A percentile compares a stretch with the other conserved stretches of the same genome.
Conservation (phyloP, 2,329 filamentous ascomycete species). For the Ophiostoma perfectum region DNA sequence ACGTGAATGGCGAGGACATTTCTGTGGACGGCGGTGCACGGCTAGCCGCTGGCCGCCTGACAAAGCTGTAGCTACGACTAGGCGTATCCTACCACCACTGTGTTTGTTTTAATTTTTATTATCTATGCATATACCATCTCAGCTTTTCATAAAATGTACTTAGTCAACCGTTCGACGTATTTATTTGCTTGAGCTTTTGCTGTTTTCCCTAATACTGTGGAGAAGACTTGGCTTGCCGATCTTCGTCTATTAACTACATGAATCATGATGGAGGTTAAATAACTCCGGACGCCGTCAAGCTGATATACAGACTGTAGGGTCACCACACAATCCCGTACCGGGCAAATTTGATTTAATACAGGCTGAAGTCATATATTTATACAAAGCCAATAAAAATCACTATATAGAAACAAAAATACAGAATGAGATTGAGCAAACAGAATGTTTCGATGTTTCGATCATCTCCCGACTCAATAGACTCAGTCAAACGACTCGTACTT, state of each 20-base stretch:
- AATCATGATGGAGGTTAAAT: background rate
- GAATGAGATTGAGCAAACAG: no score
- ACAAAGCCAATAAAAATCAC: no score
- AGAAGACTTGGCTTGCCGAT: background rate
- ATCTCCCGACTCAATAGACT: background rate
- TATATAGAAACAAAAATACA: no score
- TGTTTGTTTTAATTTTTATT: background rate
- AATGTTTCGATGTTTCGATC: no score
- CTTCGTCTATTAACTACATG: background rate
- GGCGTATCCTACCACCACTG: background rate
- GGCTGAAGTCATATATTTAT: no score
- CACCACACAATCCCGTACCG: no score
- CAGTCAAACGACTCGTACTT: slow-evolving; percentile 26
- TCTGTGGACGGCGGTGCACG: background rate
- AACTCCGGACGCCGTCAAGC: background rate
- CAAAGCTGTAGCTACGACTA: background rate
- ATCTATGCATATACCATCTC: no score
- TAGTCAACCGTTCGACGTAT: no score
- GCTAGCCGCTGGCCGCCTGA: background rate
- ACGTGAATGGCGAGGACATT: background rate
- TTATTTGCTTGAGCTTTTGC: background rate
- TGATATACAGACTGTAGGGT: no score
- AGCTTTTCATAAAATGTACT: no score
- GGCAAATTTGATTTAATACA: background rate
- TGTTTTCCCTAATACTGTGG: background rate